Percentiles rank a stretch among this genome's conserved stretches.
These are phyloP conservation scores for Dothideomycetes sp. DNA, from an alignment of 2,329 filamentous ascomycete genomes.

Conservation along the genomic window DNA sequence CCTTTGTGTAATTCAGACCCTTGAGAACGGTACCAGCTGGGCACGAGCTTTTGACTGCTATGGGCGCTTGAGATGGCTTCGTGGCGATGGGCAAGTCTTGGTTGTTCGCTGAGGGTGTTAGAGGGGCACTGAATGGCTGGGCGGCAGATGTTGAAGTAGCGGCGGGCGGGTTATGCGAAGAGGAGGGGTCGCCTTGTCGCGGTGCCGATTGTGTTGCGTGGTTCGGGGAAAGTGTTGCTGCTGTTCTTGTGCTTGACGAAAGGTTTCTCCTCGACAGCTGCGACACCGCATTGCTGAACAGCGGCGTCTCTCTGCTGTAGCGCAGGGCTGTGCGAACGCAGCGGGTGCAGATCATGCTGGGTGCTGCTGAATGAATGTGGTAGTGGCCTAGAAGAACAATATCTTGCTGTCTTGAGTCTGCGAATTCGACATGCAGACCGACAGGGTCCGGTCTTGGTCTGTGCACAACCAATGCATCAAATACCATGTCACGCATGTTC, in stretches of 20 bases:
- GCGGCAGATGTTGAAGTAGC: slow-evolving; percentile 34
- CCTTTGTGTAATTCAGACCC: slow-evolving; percentile 70
- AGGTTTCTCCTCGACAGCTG: not conserved
- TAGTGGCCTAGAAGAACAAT: no score
- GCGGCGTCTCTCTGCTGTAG: not conserved
- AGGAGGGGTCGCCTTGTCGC: slow-evolving; percentile 13
- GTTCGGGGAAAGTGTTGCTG: slow-evolving; percentile 13
- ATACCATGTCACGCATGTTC: no score
- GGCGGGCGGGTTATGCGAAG: slow-evolving; percentile 17
- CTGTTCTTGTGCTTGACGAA: slow-evolving; percentile 1
- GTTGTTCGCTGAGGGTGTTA: slow-evolving; percentile 19
- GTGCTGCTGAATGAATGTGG: not conserved
- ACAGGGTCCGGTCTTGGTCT: no score
- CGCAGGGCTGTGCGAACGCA: slow-evolving; percentile 25
- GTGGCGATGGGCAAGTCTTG: slow-evolving; percentile 20
- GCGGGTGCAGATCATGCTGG: slow-evolving; percentile 27
- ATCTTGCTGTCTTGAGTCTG: no score
- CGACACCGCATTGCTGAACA: not conserved
- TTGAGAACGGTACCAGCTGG: slow-evolving; percentile 58
- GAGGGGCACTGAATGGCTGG: slow-evolving; percentile 33
- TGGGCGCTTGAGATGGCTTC: slow-evolving; percentile 19
- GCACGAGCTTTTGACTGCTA: slow-evolving; percentile 35
- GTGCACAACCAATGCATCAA: no score
- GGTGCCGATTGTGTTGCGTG: slow-evolving; percentile 17
- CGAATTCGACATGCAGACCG: no score